These are phyloP conservation scores for Phytophthora europaea DNA, from an alignment of 352 stramenopile species.

Conservation along the genomic window DNA sequence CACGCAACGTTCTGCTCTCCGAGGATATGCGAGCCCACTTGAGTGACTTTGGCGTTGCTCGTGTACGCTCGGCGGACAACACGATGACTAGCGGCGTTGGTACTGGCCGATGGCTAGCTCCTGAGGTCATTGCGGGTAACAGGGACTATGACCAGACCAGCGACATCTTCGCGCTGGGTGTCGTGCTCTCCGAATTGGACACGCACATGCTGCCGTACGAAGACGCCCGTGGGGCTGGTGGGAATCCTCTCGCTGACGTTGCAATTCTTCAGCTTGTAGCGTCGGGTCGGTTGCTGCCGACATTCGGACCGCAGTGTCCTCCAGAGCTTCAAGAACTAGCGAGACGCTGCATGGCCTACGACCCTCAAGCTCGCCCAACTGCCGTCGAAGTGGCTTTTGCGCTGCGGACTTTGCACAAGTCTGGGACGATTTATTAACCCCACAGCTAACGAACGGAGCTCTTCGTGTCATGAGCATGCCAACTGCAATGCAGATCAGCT, in stretches of 20 bases:
- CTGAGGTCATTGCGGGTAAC: conserved; percentile 58
- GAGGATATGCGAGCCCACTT: conserved; percentile 46
- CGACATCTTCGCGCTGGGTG: conserved; percentile 64
- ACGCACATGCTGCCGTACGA: conserved; percentile 69
- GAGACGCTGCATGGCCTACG: conserved; percentile 49
- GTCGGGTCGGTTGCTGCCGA: conserved; percentile 49
- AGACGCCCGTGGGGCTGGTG: conserved; percentile 39
- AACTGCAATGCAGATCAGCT: too few relatives aligned
- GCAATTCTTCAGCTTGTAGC: conserved; percentile 68
- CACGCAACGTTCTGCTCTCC: conserved; percentile 62
- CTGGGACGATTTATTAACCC: conserved; percentile 30
- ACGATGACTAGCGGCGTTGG: conserved; percentile 67
- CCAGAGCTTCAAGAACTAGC: conserved; percentile 48
- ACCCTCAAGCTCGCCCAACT: conserved; percentile 48
- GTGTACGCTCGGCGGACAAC: conserved; percentile 45
- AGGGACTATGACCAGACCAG: conserved; percentile 59
- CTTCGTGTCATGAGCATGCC: too few relatives aligned
- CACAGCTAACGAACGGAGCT: not conserved
- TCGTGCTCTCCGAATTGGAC: conserved; percentile 69
- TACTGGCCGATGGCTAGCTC: conserved; percentile 62
- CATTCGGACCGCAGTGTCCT: conserved; percentile 53
- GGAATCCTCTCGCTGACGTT: conserved; percentile 49
- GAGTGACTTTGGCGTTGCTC: conserved; percentile 59
- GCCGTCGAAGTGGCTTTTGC: conserved; percentile 62
- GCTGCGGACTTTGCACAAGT: conserved; percentile 56